These are phyloP conservation scores for Leccinum subtestaceum DNA, from an alignment of 768 basidiomycete genomes.

Conservation along the genomic window DNA sequence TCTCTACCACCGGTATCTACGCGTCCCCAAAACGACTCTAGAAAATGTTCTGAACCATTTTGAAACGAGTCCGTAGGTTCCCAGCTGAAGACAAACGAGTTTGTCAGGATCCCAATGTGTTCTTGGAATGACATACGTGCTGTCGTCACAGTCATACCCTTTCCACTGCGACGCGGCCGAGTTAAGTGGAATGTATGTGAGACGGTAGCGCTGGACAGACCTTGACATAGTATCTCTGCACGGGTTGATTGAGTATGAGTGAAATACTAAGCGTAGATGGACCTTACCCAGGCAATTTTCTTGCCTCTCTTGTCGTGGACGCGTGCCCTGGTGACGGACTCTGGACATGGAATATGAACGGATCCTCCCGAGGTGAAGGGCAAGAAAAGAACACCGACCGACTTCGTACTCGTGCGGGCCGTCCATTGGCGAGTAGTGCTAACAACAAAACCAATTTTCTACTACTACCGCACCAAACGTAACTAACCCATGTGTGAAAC, in stretches of 20 bases:
- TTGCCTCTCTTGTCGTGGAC: slow-evolving; percentile 45
- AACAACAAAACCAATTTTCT: slow-evolving; percentile 3
- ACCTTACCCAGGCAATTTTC: slow-evolving; percentile 50
- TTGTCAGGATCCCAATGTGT: not conserved
- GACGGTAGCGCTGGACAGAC: slow-evolving; percentile 34
- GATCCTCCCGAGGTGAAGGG: not conserved
- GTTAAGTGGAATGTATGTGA: slow-evolving; percentile 2
- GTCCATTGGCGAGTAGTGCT: slow-evolving; percentile 28
- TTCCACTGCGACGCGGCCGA: slow-evolving; percentile 49
- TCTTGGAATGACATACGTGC: slow-evolving; percentile 48
- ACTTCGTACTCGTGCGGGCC: slow-evolving; percentile 61
- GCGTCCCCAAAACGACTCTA: slow-evolving; percentile 39
- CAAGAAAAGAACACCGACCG: slow-evolving; percentile 41
- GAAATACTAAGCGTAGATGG: slow-evolving; percentile 1
- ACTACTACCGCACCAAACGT: not conserved
- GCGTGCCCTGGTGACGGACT: slow-evolving; percentile 52
- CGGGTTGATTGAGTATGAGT: slow-evolving; percentile 15
- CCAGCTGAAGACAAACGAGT: slow-evolving; percentile 48
- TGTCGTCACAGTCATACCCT: slow-evolving; percentile 49
- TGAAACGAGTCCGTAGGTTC: slow-evolving; percentile 62
- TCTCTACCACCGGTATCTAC: slow-evolving; percentile 42
- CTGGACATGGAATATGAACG: slow-evolving; percentile 31
- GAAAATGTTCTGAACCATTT: slow-evolving; percentile 52
- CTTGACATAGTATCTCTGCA: slow-evolving; percentile 57
- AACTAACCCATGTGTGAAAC: not conserved